A percentile compares a stretch with the other conserved stretches of the same genome.
These are phyloP conservation scores for Blastocrithidia nonstop DNA, from an alignment of 208 protist genomes.

Conservation along the genomic window DNA sequence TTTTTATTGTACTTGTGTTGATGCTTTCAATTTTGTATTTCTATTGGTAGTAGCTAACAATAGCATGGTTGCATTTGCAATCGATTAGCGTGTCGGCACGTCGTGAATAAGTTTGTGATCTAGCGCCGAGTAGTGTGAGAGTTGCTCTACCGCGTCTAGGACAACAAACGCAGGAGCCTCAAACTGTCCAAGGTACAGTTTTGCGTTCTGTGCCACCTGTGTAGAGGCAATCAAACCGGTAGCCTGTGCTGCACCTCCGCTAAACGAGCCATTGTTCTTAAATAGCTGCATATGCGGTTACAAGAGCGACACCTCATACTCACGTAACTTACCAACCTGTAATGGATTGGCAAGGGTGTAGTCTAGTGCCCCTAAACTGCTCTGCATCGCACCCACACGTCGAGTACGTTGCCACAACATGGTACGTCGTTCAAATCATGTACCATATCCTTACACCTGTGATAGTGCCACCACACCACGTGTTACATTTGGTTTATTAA, in stretches of 20 bases:
- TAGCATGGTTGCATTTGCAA: background rate
- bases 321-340: constrained; percentile 26
- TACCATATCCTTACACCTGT: constrained; percentile 69
- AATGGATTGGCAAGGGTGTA: constrained; percentile 30
- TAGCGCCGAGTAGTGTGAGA: constrained; percentile 46
- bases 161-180: constrained; percentile 68
- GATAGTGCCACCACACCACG: constrained; percentile 69
- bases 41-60: too few species aligned
- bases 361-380: constrained; percentile 52
- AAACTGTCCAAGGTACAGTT: constrained; percentile 73
- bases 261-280: too few species aligned
- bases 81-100: background rate
- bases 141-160: constrained; percentile 67
- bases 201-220: constrained; percentile 63
- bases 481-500: constrained; percentile 21
- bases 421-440: constrained; percentile 75
- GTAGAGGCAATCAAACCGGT: constrained; percentile 57
- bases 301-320: constrained; percentile 57
- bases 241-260: constrained; percentile 41
- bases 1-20: background rate
- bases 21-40: background rate
- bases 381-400: constrained; percentile 70
- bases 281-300: constrained; percentile 37
- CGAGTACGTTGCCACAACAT: constrained; percentile 82
- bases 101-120: constrained; percentile 37